Evolutionary conservation across 371 early-diverging fungal species (phyloP), one percentile per base, ranked within the genome.

Genomic region (Lichtheimia hyalospora): DNA sequence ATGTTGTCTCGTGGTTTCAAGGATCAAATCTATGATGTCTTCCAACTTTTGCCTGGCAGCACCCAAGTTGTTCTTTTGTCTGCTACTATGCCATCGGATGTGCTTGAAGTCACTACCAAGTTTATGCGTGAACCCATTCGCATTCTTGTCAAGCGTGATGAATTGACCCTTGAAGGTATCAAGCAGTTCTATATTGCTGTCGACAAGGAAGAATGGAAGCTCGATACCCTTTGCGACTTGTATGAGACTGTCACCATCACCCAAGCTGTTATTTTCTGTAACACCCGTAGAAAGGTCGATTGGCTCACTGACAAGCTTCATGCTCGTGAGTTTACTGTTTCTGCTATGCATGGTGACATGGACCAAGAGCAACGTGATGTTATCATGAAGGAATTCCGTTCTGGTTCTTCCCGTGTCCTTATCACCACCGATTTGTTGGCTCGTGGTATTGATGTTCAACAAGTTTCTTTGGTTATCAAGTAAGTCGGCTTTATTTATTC

Each of bases 361-460:
- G 89, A 92, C 60, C 99, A 99, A 79, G 78, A 89, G 61, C 96
- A 97, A 75, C 92, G 99, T 81, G 96, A 96, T 66, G 87, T 92
- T 39, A 95, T 98, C 63, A 95, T 99, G 96, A 85, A 92, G 71
- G 95, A 96, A 76, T 99, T 99, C 90, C 91, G 97, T 44, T 88
- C 89, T 60, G 97, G 96, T 50, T 87, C 92, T 48, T 89, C 90
- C 70, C 93, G 99, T 75, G 98, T 97, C 18, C 84, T 99, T 65
- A 97, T 99, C 62, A 93, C 99, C 70, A 99, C 99, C 59, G 99
- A 98, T 73, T 81, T 99, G 58, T 89, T 95, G 85, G 98, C 98
- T 42, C 92, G 99, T 80, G 99, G 99, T 76, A 96, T 99, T 67
- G 99, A 99, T 86, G 96, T 99, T 51, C 99, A 99, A 83, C 97